Evolutionary conservation across 1,284 basidiomycete genomes (phyloP), one percentile per base, ranked within the genome.

Genomic region (Puccinia sorghi): DNA sequence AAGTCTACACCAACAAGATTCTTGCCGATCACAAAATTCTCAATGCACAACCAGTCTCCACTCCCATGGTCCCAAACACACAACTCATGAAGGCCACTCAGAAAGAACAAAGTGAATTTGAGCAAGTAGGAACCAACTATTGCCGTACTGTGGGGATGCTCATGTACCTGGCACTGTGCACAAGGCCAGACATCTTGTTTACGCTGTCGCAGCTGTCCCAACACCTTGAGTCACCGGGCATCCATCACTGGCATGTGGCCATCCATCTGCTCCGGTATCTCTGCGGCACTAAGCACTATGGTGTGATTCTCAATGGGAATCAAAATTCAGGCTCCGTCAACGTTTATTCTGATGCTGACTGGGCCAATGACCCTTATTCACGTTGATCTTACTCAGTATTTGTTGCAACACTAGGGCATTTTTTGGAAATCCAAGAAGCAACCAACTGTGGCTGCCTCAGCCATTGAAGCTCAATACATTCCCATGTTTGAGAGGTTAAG

Each of bases 341-440:
- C 8, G 43, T 46, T 13, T 56, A n/a, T 20, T 8, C 54, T 17
- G 39, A 69, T 46, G 13, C 66, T 7, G 66, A 69, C 46, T 48
- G 46, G 11, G 66, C 66, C 6, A 69, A 69, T 43, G 37, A 43
- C 27, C 6, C 22, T 7, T 20, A 46, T 39, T 9, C 66, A 20
- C 13, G 37, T 9, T 43, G 22, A 13, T 69, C 66, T 15, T 32
- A 39, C 66, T 43, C 6, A 12, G 66, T 37, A 8, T 69, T 43
- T 25, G 13, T 69, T 43, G 41, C 46, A 11, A 43, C 13, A 13
- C 15, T 41, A 5, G 43, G 43, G 41, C 20, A 56, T 56, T 56
- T 56, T 17, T 8, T 64, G 61, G 61, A 64, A 64, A 20, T 5
- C 17, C 27, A 64, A 64, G 32, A 64, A 64, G 25, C 12, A 64